Evolutionary conservation across 177 flowering plant genomes (phyloP).

Genomic region (Vitis hybrid): DNA sequence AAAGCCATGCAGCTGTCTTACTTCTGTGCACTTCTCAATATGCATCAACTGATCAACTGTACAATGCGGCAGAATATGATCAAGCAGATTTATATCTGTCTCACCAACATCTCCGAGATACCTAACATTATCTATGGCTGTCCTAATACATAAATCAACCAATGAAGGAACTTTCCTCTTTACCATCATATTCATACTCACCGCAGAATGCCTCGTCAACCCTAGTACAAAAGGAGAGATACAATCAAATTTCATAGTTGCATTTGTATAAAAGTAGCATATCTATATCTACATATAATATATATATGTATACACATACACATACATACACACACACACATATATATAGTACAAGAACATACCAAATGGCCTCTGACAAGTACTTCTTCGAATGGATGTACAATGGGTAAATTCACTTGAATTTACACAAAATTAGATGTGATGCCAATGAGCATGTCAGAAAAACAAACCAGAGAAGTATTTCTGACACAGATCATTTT

Average conservation of each 20-base stretch:
- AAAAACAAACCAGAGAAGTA: too few species aligned
- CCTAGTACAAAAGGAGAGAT: background rate
- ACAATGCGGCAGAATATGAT: conserved; percentile 79
- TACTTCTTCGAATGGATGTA: too few species aligned
- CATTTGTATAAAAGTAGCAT: too few species aligned
- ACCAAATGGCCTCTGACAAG: too few species aligned
- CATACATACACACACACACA: too few species aligned
- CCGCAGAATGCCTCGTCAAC: background rate
- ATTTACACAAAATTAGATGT: too few species aligned
- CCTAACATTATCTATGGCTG: conserved; percentile 69
- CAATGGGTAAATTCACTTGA: too few species aligned
- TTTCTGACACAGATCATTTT: too few species aligned
- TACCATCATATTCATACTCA: conserved; percentile 11
- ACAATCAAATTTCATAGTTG: background rate
- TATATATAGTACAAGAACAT: too few species aligned
- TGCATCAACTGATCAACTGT: conserved; percentile 78
- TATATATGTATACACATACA: too few species aligned
- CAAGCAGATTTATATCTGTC: conserved; percentile 65
- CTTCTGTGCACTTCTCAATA: conserved; percentile 65
- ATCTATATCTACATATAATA: too few species aligned
- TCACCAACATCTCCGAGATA: conserved; percentile 92
- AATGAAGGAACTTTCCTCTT: conserved; percentile 49
- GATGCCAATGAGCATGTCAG: too few species aligned
- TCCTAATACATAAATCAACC: conserved; percentile 68
- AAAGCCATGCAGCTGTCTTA: conserved; percentile 27